phyloP scores from a whole-genome alignment of 148 eudicot genomes.

The Salicornia ramosissima region DNA sequence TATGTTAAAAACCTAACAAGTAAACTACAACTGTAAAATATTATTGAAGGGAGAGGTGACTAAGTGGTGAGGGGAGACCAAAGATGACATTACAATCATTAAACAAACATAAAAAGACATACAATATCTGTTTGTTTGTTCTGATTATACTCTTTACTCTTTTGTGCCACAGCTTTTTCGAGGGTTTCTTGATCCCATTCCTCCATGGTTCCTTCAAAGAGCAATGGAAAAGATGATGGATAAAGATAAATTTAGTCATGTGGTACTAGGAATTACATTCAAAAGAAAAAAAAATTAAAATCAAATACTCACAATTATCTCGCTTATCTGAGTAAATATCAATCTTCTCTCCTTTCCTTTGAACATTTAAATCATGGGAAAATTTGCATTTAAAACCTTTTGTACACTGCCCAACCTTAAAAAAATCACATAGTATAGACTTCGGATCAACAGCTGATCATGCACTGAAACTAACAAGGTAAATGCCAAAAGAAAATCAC shows the following conservation, averaged over 20 bases:
- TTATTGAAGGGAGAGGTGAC: background rate
- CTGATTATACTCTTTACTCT: slow-evolving; percentile 74
- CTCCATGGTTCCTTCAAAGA: slow-evolving; percentile 52
- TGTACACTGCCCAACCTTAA: slow-evolving; percentile 85
- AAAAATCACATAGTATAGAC: slow-evolving; percentile 80
- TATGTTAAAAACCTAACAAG: no score
- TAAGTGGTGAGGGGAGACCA: background rate
- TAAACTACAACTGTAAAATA: background rate
- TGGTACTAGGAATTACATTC: no score
- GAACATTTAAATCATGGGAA: slow-evolving; percentile 79
- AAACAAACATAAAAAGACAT: slow-evolving; percentile 24
- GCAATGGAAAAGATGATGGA: background rate
- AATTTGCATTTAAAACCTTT: slow-evolving; percentile 95
- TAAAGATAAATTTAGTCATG: no score
- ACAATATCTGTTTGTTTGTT: slow-evolving; percentile 86
- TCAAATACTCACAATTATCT: slow-evolving; percentile 42
- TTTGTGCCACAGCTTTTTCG: slow-evolving; percentile 72
- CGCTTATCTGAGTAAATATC: slow-evolving; percentile 73
- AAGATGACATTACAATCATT: background rate
- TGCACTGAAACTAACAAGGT: slow-evolving; percentile 21
- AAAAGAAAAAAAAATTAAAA: background rate
- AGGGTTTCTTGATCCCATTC: slow-evolving; percentile 83
- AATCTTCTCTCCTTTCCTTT: slow-evolving; percentile 88
- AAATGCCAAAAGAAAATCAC: slow-evolving; percentile 11
- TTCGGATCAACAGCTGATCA: slow-evolving; percentile 91